phyloP scores from a whole-genome alignment of 1,284 basidiomycete species.

The Vanrija pseudolonga region DNA sequence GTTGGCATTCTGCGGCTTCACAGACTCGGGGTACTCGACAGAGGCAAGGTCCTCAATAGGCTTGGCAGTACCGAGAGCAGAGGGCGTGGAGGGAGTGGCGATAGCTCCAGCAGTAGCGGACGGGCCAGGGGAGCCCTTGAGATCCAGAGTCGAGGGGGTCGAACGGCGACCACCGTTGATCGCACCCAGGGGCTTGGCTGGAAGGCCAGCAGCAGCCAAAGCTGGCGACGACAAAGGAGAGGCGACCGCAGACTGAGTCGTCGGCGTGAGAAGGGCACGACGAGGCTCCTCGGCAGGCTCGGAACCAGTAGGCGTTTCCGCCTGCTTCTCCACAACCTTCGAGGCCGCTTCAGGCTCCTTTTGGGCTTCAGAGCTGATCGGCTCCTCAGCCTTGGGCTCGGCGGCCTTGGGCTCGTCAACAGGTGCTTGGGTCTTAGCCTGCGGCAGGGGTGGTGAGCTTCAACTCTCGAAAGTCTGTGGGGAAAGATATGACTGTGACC shows the following conservation, averaged over 20 bases:
- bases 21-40: constrained; percentile 77
- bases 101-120: constrained; percentile 36
- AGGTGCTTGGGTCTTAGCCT: constrained; percentile 54
- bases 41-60: constrained; percentile 77
- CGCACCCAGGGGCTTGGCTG: constrained; percentile 46
- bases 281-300: constrained; percentile 29
- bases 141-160: constrained; percentile 66
- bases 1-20: constrained; percentile 76
- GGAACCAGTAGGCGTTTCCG: constrained; percentile 44
- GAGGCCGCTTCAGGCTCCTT: constrained; percentile 43
- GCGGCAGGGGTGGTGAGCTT: constrained; percentile 53
- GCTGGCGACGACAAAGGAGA: constrained; percentile 42
- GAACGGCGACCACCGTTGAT: constrained; percentile 33
- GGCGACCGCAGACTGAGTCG: constrained; percentile 25
- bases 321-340: constrained; percentile 23
- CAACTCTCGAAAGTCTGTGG: constrained; percentile 16
- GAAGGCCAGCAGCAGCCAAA: constrained; percentile 42
- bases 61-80: constrained; percentile 68
- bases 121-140: constrained; percentile 49
- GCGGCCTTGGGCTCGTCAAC: constrained; percentile 50
- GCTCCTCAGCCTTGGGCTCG: constrained; percentile 24
- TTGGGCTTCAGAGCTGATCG: constrained; percentile 5
- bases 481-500: background rate
- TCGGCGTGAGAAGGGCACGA: constrained; percentile 30
- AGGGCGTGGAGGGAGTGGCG: constrained; percentile 48